Conservation (phyloP, 208 protist genomes). For the Trypanosoma conorhini region DNA sequence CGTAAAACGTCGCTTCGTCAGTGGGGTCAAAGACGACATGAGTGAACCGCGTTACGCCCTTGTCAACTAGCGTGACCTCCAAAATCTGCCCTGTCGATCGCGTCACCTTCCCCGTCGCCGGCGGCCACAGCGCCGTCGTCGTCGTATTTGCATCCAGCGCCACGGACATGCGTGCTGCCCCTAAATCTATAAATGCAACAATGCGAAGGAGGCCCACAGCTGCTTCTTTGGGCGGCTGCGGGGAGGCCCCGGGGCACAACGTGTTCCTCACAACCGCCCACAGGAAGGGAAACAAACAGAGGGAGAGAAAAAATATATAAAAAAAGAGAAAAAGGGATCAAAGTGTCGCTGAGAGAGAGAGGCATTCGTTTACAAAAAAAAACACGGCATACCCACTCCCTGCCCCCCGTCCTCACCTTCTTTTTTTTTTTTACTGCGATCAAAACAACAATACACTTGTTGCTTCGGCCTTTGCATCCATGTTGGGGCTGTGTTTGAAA, state of each 20-base stretch:
- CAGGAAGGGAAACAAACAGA: not conserved
- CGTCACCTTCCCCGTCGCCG: not conserved
- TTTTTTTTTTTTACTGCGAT: not conserved
- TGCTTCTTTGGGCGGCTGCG: not conserved
- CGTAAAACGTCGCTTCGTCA: slow-evolving; percentile 25
- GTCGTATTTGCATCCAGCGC: slow-evolving; percentile 21
- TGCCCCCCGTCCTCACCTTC: too few species aligned
- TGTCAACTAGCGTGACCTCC: slow-evolving; percentile 15
- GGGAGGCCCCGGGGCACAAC: not conserved
- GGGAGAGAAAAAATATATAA: not conserved
- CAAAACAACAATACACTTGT: not conserved
- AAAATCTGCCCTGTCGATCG: slow-evolving; percentile 21
- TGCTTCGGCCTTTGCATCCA: too few species aligned
- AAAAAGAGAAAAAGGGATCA: not conserved
- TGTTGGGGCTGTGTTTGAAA: not conserved
- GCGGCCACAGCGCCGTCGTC: slow-evolving; percentile 14
- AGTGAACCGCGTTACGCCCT: slow-evolving; percentile 10
- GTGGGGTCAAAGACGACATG: slow-evolving; percentile 24
- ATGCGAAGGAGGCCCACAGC: not conserved
- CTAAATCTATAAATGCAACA: not conserved
- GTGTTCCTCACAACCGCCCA: not conserved
- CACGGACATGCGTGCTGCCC: slow-evolving; percentile 15
- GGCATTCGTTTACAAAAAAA: not conserved
- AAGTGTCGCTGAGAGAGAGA: not conserved
- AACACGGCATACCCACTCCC: not conserved